phyloP scores from a whole-genome alignment of 345 rosid genomes.

The Salix dunnii region DNA sequence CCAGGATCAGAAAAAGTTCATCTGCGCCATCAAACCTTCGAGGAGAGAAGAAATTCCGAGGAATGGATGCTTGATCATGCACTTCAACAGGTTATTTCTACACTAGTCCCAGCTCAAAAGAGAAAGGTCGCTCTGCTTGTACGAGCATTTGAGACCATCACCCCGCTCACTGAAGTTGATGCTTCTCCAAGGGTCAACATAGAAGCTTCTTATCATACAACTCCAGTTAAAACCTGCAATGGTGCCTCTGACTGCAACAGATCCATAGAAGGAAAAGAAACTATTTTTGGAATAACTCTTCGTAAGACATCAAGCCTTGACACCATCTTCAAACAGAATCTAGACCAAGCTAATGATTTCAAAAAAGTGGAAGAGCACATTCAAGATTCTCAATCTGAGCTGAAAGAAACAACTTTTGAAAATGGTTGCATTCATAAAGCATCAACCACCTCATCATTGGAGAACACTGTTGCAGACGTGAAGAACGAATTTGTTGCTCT shows the following conservation, averaged over 20 bases:
- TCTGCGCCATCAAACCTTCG: slow-evolving; percentile 58
- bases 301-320: slow-evolving; percentile 11
- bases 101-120: slow-evolving; percentile 76
- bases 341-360: slow-evolving; percentile 12
- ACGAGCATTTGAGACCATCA: slow-evolving; percentile 77
- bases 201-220: slow-evolving; percentile 32
- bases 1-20: slow-evolving; percentile 58
- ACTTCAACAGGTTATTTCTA: slow-evolving; percentile 70
- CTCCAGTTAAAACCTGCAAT: slow-evolving; percentile 32
- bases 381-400: slow-evolving; percentile 5
- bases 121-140: slow-evolving; percentile 75
- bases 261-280: slow-evolving; percentile 18
- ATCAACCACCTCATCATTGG: background rate
- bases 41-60: slow-evolving; percentile 54
- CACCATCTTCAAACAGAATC: slow-evolving; percentile 11
- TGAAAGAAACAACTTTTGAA: slow-evolving; percentile 10
- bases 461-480: slow-evolving; percentile 8
- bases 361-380: slow-evolving; percentile 5
- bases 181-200: slow-evolving; percentile 19
- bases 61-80: slow-evolving; percentile 95
- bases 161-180: slow-evolving; percentile 34
- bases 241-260: slow-evolving; percentile 22
- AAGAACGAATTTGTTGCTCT: slow-evolving; percentile 22
- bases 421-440: background rate
- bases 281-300: slow-evolving; percentile 10